Base-by-base conservation (phyloP, 148 eudicot genomes). In the Amaranthus hypochondriacus region DNA sequence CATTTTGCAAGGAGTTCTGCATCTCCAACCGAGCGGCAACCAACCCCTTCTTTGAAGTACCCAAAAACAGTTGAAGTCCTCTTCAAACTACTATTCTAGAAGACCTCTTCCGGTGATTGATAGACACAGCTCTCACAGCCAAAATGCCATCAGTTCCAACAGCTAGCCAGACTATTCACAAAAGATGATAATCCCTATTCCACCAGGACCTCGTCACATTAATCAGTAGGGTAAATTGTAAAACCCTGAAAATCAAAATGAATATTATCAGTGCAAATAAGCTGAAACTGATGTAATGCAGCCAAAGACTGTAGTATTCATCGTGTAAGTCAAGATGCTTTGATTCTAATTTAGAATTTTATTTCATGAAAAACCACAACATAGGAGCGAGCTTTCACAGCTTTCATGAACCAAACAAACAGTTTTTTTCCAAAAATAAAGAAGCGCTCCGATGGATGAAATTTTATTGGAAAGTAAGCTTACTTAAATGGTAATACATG, bases 101-200 rank as follows among this genome's bases (percentile, higher is more conserved):
- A 74, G 75, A 65, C 53, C 65, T 53, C 78, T 69, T 70, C 64
- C 69, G 64, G 70, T 69, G 59, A 73, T 63, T 60, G n/a, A 53
- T 55, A 42, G 66, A 61, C 55, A 68, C 48, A 61, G 77, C 53
- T 42, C 56, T 39, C 71, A 70, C 70, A 70, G 70, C 60, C 66
- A 67, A 69, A 55, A 68, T 62, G 76, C 63, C 73, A 28, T 68
- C 69, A 70, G n/a, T 68, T 72, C 77, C 39, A 28, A 73, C 62
- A 69, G 66, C 71, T 61, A 61, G 69, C 82, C 74, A 57, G 78
- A 75, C 55, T 79, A 74, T 74, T 74, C 82, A 74, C 78, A 79
- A 70, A 74, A 70, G 71, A 70, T 69, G 77, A 54, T 9, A 68
- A 56, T 70, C 71, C 71, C 58, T 63, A 69, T 74, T 79, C 78